phyloP scores from a whole-genome alignment of 2,329 filamentous ascomycete genomes.

The Neopestalotiopsis rosae region DNA sequence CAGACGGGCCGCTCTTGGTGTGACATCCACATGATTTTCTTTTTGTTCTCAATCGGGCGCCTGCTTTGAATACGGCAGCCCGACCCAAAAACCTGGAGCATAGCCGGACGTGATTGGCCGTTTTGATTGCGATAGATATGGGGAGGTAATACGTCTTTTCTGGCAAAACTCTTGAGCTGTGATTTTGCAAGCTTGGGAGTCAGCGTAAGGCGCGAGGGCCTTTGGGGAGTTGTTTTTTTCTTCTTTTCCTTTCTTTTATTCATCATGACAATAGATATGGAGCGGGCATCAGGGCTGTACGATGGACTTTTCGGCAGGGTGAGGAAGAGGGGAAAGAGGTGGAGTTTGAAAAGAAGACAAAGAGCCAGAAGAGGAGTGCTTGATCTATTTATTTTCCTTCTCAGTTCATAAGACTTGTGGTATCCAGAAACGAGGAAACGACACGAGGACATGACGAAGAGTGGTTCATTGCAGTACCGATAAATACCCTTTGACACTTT shows the following conservation, averaged over 20 bases:
- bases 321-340: background rate
- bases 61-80: background rate
- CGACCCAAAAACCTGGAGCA: background rate
- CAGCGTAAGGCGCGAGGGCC: background rate
- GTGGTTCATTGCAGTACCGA: background rate
- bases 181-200: background rate
- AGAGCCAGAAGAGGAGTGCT: background rate
- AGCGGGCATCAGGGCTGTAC: conserved; percentile 12
- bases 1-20: background rate
- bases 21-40: background rate
- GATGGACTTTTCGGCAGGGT: background rate
- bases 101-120: background rate
- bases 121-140: background rate
- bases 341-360: conserved; percentile 1
- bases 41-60: background rate
- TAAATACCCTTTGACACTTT: conserved; percentile 18
- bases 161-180: background rate
- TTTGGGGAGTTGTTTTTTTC: conserved; percentile 1
- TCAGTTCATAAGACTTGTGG: background rate
- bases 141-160: background rate
- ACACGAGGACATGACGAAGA: background rate
- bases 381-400: background rate
- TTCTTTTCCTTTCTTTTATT: background rate
- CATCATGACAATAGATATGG: conserved; percentile 15
- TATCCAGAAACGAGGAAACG: background rate